Evolutionary conservation across 2,329 filamentous ascomycete genomes (phyloP), one percentile per base, ranked within the genome.

Genomic region (Colletotrichum destructivum): DNA sequence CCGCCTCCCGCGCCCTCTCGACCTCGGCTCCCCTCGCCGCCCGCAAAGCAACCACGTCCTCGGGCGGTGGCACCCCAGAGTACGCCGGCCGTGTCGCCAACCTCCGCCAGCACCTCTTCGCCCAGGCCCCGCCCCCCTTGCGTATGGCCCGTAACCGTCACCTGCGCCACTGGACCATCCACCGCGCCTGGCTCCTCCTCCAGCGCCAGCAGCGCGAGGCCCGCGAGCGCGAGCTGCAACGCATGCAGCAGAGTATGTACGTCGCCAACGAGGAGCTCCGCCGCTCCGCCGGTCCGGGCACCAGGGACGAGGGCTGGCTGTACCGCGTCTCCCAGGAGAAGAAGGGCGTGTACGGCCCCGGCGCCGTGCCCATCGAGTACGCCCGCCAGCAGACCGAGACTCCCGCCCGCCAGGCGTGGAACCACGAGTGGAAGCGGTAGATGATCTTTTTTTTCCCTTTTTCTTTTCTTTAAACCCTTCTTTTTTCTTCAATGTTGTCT

Each of bases 151-250:
- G 96, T 77, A 93, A 93, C 82, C 92, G 96, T 68, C 89, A 91
- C 82, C 91, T 99, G 75, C 94, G 96, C 57, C 96, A 99, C 87
- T 99, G 96, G 96, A 98, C 96, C 62, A 98, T 99, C 82, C 95
- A 98, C 87, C 95, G 96, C 77, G 96, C 96, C 26, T 98, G 95
- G 94, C 88, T 94, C 78, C 87, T 98, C 40, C 93, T 92, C 84
- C 91, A 92, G 77, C 88, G 91, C 76, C 89, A 93, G 80, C 88
- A 91, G 77, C 91, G 91, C 60, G 86, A 88, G 74, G 84, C 85
- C 46, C 88, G 90, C 62, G 88, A 93, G 79, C 84, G 87, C 66
- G 94, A 95, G 81, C 88, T 98, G 57, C 90, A 94, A 84, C 88
- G 93, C 72, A 88, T 91, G 85, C 95, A 95, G 84, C 92, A 94